Conservation (phyloP, 2,329 filamentous ascomycete genomes). For the Fusarium subglutinans region DNA sequence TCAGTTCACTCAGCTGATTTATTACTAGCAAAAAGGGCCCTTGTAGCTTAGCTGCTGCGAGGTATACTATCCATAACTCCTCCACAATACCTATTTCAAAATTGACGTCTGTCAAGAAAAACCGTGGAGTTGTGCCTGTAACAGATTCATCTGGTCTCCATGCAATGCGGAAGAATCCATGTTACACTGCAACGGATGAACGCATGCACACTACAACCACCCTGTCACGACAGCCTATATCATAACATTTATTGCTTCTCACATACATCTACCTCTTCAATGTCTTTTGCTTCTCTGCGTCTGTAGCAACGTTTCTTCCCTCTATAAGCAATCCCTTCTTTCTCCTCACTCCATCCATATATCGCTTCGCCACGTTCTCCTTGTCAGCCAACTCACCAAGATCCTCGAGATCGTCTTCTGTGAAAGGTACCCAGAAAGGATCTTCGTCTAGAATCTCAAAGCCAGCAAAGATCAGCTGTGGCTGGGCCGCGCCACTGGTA, state of each 20-base stretch:
- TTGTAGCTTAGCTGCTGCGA: background rate
- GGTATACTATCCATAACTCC: background rate
- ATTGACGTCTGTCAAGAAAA: background rate
- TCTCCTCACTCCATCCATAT: constrained; percentile 88
- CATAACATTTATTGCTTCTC: constrained; percentile 12
- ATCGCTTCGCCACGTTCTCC: constrained; percentile 95
- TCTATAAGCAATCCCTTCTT: constrained; percentile 90
- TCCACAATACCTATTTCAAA: background rate
- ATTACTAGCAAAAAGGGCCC: too few relatives aligned
- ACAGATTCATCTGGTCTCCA: background rate
- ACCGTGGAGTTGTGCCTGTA: background rate
- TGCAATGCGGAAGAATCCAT: background rate
- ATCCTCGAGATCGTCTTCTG: constrained; percentile 96
- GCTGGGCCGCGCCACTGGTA: constrained; percentile 88
- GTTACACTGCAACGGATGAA: background rate
- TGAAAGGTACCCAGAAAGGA: constrained; percentile 97
- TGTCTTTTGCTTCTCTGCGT: constrained; percentile 91
- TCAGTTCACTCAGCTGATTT: background rate
- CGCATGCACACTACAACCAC: background rate
- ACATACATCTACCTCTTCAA: constrained; percentile 62
- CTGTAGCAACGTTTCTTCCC: constrained; percentile 78
- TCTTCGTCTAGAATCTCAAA: constrained; percentile 95
- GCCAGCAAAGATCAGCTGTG: constrained; percentile 91
- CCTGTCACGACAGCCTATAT: background rate
- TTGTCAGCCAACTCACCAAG: constrained; percentile 90